phyloP scores from a whole-genome alignment of 2,329 filamentous ascomycete species.

The Madurella fahalii region DNA sequence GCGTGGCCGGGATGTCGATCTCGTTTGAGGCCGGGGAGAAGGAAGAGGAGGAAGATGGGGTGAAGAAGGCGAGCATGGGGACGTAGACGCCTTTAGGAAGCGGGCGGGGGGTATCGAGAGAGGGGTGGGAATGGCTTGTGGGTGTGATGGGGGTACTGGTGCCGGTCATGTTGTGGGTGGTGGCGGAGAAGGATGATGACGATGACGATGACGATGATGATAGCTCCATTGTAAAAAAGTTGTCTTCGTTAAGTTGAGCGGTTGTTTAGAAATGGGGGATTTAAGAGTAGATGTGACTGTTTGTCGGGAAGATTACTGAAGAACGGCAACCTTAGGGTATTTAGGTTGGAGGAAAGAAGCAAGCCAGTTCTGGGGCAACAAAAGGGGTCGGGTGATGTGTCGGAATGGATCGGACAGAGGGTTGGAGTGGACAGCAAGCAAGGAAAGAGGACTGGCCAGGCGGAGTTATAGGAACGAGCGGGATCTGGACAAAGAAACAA shows the following conservation, averaged over 20 bases:
- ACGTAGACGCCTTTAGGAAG: constrained; percentile 45
- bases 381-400: too few relatives aligned
- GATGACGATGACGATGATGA: neutral
- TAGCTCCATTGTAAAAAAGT: constrained; percentile 1
- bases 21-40: too few relatives aligned
- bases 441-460: neutral
- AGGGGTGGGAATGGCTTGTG: constrained; percentile 3
- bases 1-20: constrained; percentile 47
- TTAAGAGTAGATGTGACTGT: too few relatives aligned
- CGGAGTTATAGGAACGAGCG: neutral
- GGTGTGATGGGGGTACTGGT: neutral
- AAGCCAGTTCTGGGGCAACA: too few relatives aligned
- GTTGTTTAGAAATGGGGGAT: too few relatives aligned
- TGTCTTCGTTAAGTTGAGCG: too few relatives aligned
- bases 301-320: too few relatives aligned
- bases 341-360: too few relatives aligned
- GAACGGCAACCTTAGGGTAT: too few relatives aligned
- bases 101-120: neutral
- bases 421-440: neutral
- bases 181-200: neutral
- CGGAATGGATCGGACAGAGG: too few relatives aligned
- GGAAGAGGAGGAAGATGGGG: too few relatives aligned
- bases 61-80: constrained; percentile 55
- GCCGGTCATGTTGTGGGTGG: neutral
- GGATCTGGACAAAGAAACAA: neutral